Base-by-base conservation (phyloP, 2,329 filamentous ascomycete genomes). In the Alternaria ventricosa region DNA sequence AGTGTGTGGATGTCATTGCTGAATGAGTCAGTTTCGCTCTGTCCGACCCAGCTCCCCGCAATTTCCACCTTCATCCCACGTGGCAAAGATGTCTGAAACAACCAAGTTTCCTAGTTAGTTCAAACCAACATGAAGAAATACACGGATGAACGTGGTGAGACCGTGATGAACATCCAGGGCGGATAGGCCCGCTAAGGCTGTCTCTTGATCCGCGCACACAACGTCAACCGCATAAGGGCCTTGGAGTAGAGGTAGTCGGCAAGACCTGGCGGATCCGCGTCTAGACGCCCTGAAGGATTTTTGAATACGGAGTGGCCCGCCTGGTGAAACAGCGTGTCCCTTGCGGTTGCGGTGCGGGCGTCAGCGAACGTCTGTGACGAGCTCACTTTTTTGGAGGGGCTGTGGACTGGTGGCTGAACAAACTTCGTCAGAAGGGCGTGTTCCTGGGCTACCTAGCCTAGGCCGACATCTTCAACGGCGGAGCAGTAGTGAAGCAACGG, bases 401-500 rank as follows among this genome's bases (percentile, higher is more conserved):
- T 55, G 43, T 23, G 36, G 22, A 30, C 15, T 15, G 15, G 43
- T 55, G 50, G 57, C 41, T 33, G 43, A 55, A 55, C 30, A 46
- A 57, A 58, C 55, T 51, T 54, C 33, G 27, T 47, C 47, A 41
- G 20, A 41, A 58, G 28, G 28, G 22, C 41, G 41, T 41, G 60
- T 58, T 33, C 47, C 60, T 62, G 47, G 43, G 20, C 55, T 53
- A 58, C 28, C 13, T 47, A 33, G 46, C 43, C 27, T 53, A 12
- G 45, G 33, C 23, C 33, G 13, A 20, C 59, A 51, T 51, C 46
- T 27, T 33, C 45, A 57, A 57, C 59, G 54, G 53, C 54, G 41
- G 20, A 44, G 53, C 53, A 41, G 45, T 53, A 49, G 41, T 61
- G 59, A 57, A 61, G 59, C 54, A 58, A 57, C 55, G 55, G 47